These are phyloP conservation scores for Termitomyces sp. DNA, from an alignment of 768 basidiomycete species.

Conservation along the genomic window DNA sequence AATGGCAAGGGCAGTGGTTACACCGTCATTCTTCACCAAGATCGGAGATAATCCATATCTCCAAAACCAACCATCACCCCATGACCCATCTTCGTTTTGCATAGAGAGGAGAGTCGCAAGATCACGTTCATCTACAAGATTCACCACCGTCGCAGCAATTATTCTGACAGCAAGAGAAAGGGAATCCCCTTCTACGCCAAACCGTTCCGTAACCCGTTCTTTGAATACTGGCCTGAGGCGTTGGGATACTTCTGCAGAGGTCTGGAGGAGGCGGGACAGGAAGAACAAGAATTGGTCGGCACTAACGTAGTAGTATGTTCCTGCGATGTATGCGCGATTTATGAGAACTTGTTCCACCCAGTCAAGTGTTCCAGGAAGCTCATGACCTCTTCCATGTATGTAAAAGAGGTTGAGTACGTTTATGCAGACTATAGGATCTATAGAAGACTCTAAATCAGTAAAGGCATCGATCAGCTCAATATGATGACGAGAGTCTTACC, in stretches of 20 bases:
- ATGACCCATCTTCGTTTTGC: background rate
- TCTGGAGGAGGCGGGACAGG: background rate
- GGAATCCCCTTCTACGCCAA: background rate
- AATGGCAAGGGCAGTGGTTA: background rate
- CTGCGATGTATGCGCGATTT: background rate
- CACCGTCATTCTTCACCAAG: background rate
- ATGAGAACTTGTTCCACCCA: background rate
- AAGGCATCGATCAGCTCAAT: too few relatives aligned
- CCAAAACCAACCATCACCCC: background rate
- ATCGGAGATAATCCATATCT: background rate
- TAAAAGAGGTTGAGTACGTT: background rate
- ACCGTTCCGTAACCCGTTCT: background rate
- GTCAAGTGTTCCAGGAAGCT: background rate
- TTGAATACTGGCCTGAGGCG: background rate
- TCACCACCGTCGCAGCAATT: background rate
- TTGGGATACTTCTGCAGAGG: background rate
- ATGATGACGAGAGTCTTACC: background rate
- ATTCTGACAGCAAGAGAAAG: background rate
- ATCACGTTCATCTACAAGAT: background rate
- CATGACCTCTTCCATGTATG: background rate
- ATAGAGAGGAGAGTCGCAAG: background rate
- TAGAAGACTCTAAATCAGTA: background rate
- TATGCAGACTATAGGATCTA: background rate
- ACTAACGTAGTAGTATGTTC: background rate
- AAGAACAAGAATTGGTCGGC: background rate